phyloP scores from a whole-genome alignment of 495 filamentous ascomycete species.

The Echria macrotheca region DNA sequence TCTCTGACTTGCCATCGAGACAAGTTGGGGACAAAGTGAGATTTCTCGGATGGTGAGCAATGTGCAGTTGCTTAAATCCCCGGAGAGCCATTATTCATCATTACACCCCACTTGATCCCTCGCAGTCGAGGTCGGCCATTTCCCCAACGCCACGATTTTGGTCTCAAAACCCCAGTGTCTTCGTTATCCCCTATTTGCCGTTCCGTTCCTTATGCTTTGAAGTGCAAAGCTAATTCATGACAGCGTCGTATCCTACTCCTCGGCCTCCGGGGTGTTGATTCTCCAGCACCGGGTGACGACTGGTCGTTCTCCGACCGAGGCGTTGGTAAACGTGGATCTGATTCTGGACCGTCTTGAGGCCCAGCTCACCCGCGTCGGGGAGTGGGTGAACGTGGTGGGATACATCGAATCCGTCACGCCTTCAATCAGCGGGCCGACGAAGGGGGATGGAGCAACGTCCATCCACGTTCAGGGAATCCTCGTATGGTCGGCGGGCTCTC shows the following conservation, averaged over 20 bases:
- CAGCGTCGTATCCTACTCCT: constrained; percentile 67
- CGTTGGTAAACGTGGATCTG: constrained; percentile 63
- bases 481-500: constrained; percentile 58
- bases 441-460: background rate
- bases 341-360: constrained; percentile 59
- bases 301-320: constrained; percentile 30
- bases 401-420: constrained; percentile 51
- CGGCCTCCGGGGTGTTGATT: constrained; percentile 51
- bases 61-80: too few relatives aligned
- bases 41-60: constrained; percentile 82
- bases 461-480: constrained; percentile 59
- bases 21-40: constrained; percentile 69
- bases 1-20: constrained; percentile 54
- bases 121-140: too few relatives aligned
- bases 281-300: constrained; percentile 65
- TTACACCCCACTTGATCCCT: too few relatives aligned
- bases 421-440: constrained; percentile 10
- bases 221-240: too few relatives aligned
- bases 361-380: constrained; percentile 65
- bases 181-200: too few relatives aligned
- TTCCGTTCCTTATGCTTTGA: too few relatives aligned
- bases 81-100: too few relatives aligned
- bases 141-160: too few relatives aligned
- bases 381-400: constrained; percentile 87
- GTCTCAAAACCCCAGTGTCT: too few relatives aligned